Conservation (phyloP, 176 grass and related monocot species). For the Echinochloa phyllopogon region DNA sequence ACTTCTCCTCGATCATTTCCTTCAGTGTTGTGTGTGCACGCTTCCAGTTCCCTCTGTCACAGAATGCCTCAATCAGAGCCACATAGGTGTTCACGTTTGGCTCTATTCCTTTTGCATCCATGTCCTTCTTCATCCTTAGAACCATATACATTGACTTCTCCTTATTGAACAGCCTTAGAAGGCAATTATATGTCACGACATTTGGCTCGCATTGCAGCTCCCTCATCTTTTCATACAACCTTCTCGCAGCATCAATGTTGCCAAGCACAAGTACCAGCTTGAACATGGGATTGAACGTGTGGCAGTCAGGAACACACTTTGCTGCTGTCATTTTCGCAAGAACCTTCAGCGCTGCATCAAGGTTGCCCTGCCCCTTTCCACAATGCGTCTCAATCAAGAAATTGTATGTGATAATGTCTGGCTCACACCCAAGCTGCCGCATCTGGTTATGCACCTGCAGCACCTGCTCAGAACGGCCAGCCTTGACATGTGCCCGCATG, state of each 20-base stretch:
- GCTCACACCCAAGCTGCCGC: constrained; percentile 75
- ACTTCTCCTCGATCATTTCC: constrained; percentile 85
- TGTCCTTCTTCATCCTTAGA: constrained; percentile 80
- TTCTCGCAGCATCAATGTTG: constrained; percentile 66
- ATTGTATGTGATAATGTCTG: constrained; percentile 91
- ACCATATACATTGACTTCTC: constrained; percentile 97
- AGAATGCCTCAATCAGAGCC: constrained; percentile 69
- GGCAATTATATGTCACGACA: constrained; percentile 79
- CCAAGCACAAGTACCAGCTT: constrained; percentile 54
- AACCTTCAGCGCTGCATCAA: constrained; percentile 80
- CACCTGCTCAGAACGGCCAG: constrained; percentile 72
- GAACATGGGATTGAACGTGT: constrained; percentile 88
- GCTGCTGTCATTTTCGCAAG: constrained; percentile 77
- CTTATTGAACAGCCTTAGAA: constrained; percentile 75
- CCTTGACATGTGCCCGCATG: constrained; percentile 77
- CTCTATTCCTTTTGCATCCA: constrained; percentile 74
- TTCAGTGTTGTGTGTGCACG: constrained; percentile 47
- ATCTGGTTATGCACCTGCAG: constrained; percentile 94
- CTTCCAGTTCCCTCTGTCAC: constrained; percentile 78
- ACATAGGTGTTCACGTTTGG: constrained; percentile 76
- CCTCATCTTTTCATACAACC: constrained; percentile 73
- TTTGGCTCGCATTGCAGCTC: constrained; percentile 76
- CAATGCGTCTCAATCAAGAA: constrained; percentile 87
- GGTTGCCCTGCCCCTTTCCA: constrained; percentile 75
- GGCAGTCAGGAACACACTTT: constrained; percentile 73